Base-by-base conservation (phyloP, 225 moss, liverwort and hornwort genomes). In the Ulota crispa region DNA sequence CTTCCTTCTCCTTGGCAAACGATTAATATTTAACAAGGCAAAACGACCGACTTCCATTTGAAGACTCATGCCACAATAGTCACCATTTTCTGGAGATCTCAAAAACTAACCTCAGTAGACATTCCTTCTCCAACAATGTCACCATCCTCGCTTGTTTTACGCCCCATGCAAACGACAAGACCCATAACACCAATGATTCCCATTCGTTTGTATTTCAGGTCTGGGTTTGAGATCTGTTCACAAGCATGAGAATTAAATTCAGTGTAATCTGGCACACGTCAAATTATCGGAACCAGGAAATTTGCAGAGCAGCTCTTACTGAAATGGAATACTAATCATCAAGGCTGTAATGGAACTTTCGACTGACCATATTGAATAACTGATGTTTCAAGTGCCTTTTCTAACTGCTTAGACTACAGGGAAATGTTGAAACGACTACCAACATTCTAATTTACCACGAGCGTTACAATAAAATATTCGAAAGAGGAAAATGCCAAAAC, bases 191-290 rank as follows among this genome's bases (percentile, higher is more conserved):
- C 95, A 78, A 95, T 93, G 4, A 95, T 83, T 80, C 95, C 95
- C 95, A 95, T 95, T 67, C 94, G 90, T 80, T 92, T 94, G 81
- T 94, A 95, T 73, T 91, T 94, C 24, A 90, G 37, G 56, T 93
- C 95, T 78, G 95, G 91, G 76, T 90, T 92, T 79, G 95, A 91
- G 63, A 95, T 94, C 95, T 95, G 84, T 79, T 45, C 62, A 80
- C 41, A 81, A 62, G n/a, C 72, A 73, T 62, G 63, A 63, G 12
- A 70, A 20, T 52, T 30, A 69, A 42, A 18, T 39, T 87, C 28
- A 82, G 57, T 20, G 12, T 50, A 63, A 26, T 68, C n/a, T 52
- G 52, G 43, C 66, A 67, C 32, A 79, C 68, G 12, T 65, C 76
- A 52, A 56, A 50, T 47, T 28, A 24, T 28, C 24, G 20, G 81